Percentiles rank a stretch among this genome's conserved stretches.
Conservation (phyloP, 306 rosid species). For the Cucumis melo region DNA sequence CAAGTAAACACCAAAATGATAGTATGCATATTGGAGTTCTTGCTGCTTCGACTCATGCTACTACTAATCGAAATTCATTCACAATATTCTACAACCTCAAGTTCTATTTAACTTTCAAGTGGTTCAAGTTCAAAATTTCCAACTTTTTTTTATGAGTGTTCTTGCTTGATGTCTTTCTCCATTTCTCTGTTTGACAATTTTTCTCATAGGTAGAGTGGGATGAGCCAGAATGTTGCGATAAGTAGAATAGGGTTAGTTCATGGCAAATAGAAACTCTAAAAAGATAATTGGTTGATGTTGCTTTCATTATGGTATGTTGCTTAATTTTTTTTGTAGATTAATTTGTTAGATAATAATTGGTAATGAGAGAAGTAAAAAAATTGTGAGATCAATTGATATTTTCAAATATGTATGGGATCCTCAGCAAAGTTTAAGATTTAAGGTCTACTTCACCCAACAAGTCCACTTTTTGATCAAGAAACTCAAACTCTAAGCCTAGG, state of each 20-base stretch:
- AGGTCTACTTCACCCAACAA: too few relatives aligned
- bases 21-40: conserved; percentile 99
- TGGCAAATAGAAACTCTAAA: conserved; percentile 99
- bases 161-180: not conserved
- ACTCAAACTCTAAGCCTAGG: too few relatives aligned
- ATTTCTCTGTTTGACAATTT: not conserved
- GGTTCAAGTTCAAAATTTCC: not conserved
- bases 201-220: conserved; percentile 85
- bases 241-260: conserved; percentile 76
- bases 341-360: too few relatives aligned
- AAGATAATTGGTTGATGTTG: too few relatives aligned
- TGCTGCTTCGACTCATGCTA: conserved; percentile 98
- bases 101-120: conserved; percentile 16
- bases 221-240: conserved; percentile 90
- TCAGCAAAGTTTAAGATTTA: too few relatives aligned
- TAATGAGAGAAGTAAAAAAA: too few relatives aligned
- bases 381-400: too few relatives aligned
- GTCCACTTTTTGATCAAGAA: too few relatives aligned
- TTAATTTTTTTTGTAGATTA: too few relatives aligned
- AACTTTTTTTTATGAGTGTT: not conserved
- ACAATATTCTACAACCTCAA: conserved; percentile 95
- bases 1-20: conserved; percentile 82
- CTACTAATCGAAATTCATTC: conserved; percentile 72
- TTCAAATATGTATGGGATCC: too few relatives aligned
- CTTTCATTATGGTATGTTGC: too few relatives aligned